Evolutionary conservation across 2,329 filamentous ascomycete species (phyloP).

Genomic region (Phoma sp.): DNA sequence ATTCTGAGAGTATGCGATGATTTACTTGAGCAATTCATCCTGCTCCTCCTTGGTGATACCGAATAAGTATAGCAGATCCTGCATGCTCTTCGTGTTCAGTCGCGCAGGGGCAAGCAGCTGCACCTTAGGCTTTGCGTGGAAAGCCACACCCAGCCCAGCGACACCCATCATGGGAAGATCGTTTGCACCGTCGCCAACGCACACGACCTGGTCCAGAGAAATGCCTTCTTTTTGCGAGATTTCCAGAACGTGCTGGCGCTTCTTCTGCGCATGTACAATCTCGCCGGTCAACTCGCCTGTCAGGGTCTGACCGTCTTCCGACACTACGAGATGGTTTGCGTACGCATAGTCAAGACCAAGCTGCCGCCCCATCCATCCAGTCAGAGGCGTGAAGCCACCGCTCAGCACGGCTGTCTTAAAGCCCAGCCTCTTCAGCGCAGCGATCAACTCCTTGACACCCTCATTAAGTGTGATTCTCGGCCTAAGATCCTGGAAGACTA

Average conservation of each 20-base stretch:
- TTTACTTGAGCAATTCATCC: constrained; percentile 51
- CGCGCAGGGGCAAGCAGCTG: constrained; percentile 77
- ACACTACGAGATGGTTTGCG: constrained; percentile 81
- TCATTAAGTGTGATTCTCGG: constrained; percentile 78
- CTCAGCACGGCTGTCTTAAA: constrained; percentile 90
- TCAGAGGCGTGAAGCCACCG: constrained; percentile 89
- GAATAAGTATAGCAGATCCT: constrained; percentile 76
- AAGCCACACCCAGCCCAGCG: constrained; percentile 79
- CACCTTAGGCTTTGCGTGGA: constrained; percentile 83
- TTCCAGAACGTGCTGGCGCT: constrained; percentile 72
- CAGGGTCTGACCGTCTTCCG: constrained; percentile 59
- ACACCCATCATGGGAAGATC: constrained; percentile 79
- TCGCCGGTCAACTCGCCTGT: constrained; percentile 74
- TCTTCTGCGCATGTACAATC: constrained; percentile 79
- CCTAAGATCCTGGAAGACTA: constrained; percentile 79
- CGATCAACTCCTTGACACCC: constrained; percentile 77
- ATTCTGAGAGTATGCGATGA: too few species aligned
- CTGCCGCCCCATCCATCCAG: constrained; percentile 80
- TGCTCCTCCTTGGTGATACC: constrained; percentile 73
- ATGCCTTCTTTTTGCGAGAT: constrained; percentile 73
- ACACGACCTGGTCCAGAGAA: constrained; percentile 69
- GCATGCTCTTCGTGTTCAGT: constrained; percentile 72
- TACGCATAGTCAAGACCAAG: constrained; percentile 86
- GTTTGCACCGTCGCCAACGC: constrained; percentile 82
- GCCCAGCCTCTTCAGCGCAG: constrained; percentile 75